These are phyloP conservation scores for Aspergillus neoniger DNA, from an alignment of 2,329 filamentous ascomycete species.

Conservation along the genomic window DNA sequence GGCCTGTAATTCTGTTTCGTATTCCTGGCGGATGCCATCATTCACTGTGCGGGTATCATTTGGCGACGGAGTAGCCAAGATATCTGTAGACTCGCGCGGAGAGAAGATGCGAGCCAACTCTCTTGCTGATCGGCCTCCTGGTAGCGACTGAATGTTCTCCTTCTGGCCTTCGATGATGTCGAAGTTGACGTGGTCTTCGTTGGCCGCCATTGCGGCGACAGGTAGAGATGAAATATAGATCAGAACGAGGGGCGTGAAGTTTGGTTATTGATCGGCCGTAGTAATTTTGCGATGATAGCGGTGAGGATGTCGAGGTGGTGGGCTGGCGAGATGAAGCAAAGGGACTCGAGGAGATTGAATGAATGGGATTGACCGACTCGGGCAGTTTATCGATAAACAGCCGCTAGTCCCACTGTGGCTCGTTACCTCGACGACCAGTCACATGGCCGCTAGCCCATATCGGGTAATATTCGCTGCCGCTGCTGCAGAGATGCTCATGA, in stretches of 20 bases:
- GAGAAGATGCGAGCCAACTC: constrained; percentile 78
- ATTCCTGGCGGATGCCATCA: constrained; percentile 77
- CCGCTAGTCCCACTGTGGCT: constrained; percentile 12
- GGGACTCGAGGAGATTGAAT: not conserved
- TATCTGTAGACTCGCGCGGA: constrained; percentile 47
- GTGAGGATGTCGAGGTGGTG: constrained; percentile 1
- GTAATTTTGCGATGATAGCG: not conserved
- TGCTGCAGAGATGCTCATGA: not conserved
- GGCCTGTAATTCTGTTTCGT: constrained; percentile 76
- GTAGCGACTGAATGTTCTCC: constrained; percentile 94
- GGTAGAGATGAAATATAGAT: constrained; percentile 41
- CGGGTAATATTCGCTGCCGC: constrained; percentile 18
- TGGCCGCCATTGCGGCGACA: constrained; percentile 49
- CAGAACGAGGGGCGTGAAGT: not conserved
- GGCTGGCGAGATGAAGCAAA: constrained; percentile 3
- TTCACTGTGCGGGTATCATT: constrained; percentile 75
- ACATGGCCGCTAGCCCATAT: constrained; percentile 26
- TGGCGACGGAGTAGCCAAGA: constrained; percentile 64
- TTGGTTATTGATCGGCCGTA: not conserved
- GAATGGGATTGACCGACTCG: not conserved
- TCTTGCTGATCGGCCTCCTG: constrained; percentile 83
- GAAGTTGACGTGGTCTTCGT: constrained; percentile 61
- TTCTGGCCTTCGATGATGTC: constrained; percentile 95
- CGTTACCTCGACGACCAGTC: constrained; percentile 36
- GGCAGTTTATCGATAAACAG: constrained; percentile 41